Conservation (phyloP, 2,329 filamentous ascomycete species). For the Pestalotiopsis sp. region DNA sequence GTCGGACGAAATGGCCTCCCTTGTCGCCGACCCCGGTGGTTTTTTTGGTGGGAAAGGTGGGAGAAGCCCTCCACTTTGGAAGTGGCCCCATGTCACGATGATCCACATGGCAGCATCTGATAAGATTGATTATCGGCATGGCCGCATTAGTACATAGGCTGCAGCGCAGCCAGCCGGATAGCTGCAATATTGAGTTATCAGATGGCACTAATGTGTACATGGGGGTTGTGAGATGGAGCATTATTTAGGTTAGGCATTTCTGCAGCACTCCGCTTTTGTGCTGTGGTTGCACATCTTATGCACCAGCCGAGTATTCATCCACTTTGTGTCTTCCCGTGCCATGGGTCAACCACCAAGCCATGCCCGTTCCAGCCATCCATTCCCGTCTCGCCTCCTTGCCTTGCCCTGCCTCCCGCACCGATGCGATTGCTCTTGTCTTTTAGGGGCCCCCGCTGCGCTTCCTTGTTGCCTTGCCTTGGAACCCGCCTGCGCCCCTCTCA, state of each 20-base stretch:
- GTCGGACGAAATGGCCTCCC: background rate
- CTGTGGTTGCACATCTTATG: background rate
- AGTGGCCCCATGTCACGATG: background rate
- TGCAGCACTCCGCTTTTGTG: background rate
- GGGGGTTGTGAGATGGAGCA: background rate
- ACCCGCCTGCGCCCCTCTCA: too few species aligned
- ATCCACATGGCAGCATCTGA: conserved; percentile 4
- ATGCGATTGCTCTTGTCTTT: too few species aligned
- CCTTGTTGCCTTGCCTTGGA: too few species aligned
- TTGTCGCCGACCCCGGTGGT: conserved; percentile 8
- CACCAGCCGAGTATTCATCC: background rate
- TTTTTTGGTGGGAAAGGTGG: too few species aligned
- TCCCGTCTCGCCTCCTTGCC: too few species aligned
- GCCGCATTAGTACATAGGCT: background rate
- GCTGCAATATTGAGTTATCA: conserved; percentile 15
- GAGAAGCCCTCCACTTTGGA: background rate
- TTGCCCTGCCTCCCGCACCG: too few species aligned
- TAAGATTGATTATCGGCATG: conserved; percentile 30
- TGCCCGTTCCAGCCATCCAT: too few species aligned
- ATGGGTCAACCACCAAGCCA: background rate
- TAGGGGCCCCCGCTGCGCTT: too few species aligned
- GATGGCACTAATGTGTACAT: conserved; percentile 3
- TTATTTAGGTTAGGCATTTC: background rate
- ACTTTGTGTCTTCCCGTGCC: background rate
- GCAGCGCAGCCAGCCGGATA: background rate